Evolutionary conservation across 2,329 filamentous ascomycete species (phyloP), one percentile per base, ranked within the genome.

Genomic region (Rhexocercosporidium sp.): DNA sequence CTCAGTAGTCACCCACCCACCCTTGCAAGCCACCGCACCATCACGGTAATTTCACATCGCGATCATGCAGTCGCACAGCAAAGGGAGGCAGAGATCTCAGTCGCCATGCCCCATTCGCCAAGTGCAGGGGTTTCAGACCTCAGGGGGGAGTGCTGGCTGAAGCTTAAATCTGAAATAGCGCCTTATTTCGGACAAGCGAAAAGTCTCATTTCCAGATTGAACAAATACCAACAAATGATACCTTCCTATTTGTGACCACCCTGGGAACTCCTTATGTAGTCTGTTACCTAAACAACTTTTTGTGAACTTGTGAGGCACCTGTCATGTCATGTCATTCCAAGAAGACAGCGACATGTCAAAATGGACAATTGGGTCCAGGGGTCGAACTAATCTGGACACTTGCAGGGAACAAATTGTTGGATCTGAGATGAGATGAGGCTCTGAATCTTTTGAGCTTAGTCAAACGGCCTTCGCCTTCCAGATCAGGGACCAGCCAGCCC

Each of bases 381-480:
- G 27, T 51, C 1, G 11, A 22, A 51, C 11, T 14, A 53, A 31
- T 31, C 9, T 18, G 49, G 49, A 31, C 31, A 53, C 27, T 8
- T 31, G 25, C 49, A 31, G 49, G 49, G 25, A 49, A 3, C 22
- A 27, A 22, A 16, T 29, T 22, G 49, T 6, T 31, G 16, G 5
- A 31, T 29, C 31, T 31, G 49, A 53, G 49, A 53, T 53, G 47
- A 51, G 25, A 53, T 53, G 47, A 51, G 25, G 47, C 25, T 51
- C 44, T 44, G 7, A 16, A 44, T 44, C 39, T 37, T 37, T n/a
- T n/a, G n/a, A n/a, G n/a, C n/a, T n/a, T n/a, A n/a, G n/a, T n/a
- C n/a, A n/a, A n/a, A n/a, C n/a, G n/a, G n/a, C n/a, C n/a, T n/a
- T n/a, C n/a, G 12, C 12, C 34, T 37, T 37, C 34, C 34, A 11